phyloP scores from a whole-genome alignment of 495 filamentous ascomycete species.

The Aspergillus biplanus region DNA sequence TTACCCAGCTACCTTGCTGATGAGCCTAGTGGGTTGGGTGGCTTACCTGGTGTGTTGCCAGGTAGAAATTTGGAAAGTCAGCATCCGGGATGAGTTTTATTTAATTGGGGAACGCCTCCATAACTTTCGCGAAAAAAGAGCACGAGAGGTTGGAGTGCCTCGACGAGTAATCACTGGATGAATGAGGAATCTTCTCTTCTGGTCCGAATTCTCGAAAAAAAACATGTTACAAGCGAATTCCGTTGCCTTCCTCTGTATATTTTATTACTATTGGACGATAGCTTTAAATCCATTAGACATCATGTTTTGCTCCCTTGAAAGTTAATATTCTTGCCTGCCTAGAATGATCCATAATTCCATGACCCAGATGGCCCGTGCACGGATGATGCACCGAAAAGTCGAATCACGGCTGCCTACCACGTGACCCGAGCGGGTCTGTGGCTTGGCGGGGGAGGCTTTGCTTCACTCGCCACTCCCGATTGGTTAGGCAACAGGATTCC shows the following conservation, averaged over 20 bases:
- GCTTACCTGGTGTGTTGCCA: conserved; percentile 51
- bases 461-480: conserved; percentile 37
- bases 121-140: conserved; percentile 75
- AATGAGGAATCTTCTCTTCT: conserved; percentile 10
- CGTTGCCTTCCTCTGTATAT: conserved; percentile 11
- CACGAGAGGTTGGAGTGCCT: conserved; percentile 45
- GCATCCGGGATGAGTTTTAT: conserved; percentile 92
- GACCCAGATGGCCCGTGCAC: background rate
- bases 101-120: conserved; percentile 92
- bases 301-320: background rate
- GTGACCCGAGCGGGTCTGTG: conserved; percentile 30
- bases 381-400: background rate
- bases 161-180: conserved; percentile 45
- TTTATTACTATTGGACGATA: background rate
- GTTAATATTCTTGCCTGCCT: background rate
- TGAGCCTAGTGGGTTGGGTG: conserved; percentile 48
- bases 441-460: conserved; percentile 36
- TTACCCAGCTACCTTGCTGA: conserved; percentile 62
- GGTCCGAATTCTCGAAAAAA: background rate
- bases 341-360: background rate
- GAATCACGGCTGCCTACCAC: conserved; percentile 46
- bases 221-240: background rate
- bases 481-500: conserved; percentile 59
- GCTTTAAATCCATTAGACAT: background rate
- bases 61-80: conserved; percentile 75